Evolutionary conservation across 768 basidiomycete genomes (phyloP), one percentile per base, ranked within the genome.

Genomic region (Phlebiopsis flavidoalba): DNA sequence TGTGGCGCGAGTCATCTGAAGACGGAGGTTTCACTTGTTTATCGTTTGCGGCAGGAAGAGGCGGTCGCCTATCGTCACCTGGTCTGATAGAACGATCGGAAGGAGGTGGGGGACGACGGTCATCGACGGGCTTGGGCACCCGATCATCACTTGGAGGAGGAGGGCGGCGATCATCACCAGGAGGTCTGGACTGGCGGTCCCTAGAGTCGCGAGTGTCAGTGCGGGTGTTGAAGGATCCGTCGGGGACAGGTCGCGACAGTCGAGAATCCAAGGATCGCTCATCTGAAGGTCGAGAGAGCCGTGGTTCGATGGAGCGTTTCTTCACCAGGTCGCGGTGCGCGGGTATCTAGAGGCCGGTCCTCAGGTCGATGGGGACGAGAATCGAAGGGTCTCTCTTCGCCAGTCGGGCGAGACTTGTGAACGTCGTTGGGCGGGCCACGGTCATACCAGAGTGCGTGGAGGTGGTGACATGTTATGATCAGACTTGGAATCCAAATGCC

Each of bases 401-500:
- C 35, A 7, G 53, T 31, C 1, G 55, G 53, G 31, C 56, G 63
- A 7, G 55, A 53, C 1, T 40, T 36, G 36, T 49, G 55, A 10
- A 54, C 14, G 17, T 57, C 62, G 31, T 24, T 5, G 17, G 62
- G 37, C 4, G 56, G 55, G 19, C 24, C 43, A 58, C 59, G 57
- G 46, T 47, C 61, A 35, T 58, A n/a, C 50, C 33, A 51, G 24
- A 17, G 40, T n/a, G 14, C 14, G 49, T n/a, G 22, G 51, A 24
- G 43, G 21, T 33, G 57, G 67, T 63, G 40, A 43, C 40, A 43
- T 43, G 49, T 69, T 66, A 45, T 67, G 66, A 26, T 64, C 61
- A 31, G 66, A 53, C 57, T 64, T 69, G 14, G 75, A 71, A 61
- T 72, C 72, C 59, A 70, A 71, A 51, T 76, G 76, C 21, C 73